Conservation (phyloP, 2,329 filamentous ascomycete genomes). For the Colletotrichum paranaense region DNA sequence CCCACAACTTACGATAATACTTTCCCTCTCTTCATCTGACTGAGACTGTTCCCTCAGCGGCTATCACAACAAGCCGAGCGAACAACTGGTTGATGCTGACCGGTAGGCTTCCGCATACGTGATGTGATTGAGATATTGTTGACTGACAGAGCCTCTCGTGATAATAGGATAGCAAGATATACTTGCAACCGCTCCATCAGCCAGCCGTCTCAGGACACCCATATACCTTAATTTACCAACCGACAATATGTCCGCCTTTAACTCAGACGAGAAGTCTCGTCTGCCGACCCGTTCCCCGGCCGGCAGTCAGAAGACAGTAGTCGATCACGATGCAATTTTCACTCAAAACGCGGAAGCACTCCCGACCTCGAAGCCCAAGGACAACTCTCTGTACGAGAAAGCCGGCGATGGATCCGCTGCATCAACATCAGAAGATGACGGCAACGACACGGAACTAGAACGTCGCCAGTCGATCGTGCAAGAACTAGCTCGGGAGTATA, state of each 20-base stretch:
- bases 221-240: background rate
- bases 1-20: background rate
- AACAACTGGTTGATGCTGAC: slow-evolving; percentile 31
- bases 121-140: background rate
- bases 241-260: slow-evolving; percentile 19
- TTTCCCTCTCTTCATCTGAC: background rate
- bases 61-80: background rate
- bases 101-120: background rate
- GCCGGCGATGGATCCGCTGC: slow-evolving; percentile 13
- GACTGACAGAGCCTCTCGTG: background rate
- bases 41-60: background rate
- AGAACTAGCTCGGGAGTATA: slow-evolving; percentile 39
- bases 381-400: background rate
- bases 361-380: background rate
- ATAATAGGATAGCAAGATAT: slow-evolving; percentile 23
- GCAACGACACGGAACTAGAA: slow-evolving; percentile 35
- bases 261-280: slow-evolving; percentile 7
- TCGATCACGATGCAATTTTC: slow-evolving; percentile 17
- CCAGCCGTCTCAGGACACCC: background rate
- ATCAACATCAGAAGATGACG: slow-evolving; percentile 20
- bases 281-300: slow-evolving; percentile 7
- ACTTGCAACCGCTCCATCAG: slow-evolving; percentile 30
- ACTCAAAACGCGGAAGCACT: background rate
- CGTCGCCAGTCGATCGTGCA: slow-evolving; percentile 39
- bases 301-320: slow-evolving; percentile 33